These are phyloP conservation scores for Malassezia equina DNA, from an alignment of 1,284 basidiomycete genomes.

Conservation along the genomic window DNA sequence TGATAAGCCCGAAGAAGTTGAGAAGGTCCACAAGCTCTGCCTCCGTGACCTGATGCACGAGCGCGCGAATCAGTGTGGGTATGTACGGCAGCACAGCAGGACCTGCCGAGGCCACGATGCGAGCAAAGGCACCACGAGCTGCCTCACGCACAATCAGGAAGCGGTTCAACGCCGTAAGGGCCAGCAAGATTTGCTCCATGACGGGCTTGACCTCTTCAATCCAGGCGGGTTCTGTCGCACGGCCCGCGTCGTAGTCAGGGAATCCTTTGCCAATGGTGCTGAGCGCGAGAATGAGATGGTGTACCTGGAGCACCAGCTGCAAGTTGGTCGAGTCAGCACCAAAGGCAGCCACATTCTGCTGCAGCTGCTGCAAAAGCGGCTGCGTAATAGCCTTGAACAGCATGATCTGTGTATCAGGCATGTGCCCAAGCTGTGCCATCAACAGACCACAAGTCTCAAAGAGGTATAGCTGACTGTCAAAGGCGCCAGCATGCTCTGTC, in stretches of 20 bases:
- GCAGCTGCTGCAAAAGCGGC: constrained; percentile 70
- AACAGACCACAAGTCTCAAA: constrained; percentile 85
- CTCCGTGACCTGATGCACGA: constrained; percentile 81
- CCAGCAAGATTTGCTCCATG: constrained; percentile 78
- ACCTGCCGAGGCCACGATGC: constrained; percentile 80
- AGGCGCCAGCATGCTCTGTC: constrained; percentile 61
- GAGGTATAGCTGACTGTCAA: constrained; percentile 86
- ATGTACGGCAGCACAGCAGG: constrained; percentile 64
- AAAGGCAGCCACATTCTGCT: constrained; percentile 57
- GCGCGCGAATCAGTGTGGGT: constrained; percentile 72
- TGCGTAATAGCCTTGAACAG: constrained; percentile 62
- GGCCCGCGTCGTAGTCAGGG: constrained; percentile 53
- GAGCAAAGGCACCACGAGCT: constrained; percentile 70
- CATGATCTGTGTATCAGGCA: constrained; percentile 60
- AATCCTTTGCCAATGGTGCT: constrained; percentile 95
- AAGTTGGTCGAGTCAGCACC: constrained; percentile 52
- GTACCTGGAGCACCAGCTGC: constrained; percentile 71
- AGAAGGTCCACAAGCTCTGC: constrained; percentile 90
- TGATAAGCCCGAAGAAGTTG: constrained; percentile 79
- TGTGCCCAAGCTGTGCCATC: constrained; percentile 63
- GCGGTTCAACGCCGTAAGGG: constrained; percentile 74
- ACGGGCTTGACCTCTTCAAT: constrained; percentile 74
- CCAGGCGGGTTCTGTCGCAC: constrained; percentile 59
- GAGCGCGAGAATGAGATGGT: constrained; percentile 88
- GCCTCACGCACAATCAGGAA: constrained; percentile 85